Evolutionary conservation across 768 basidiomycete species (phyloP), one percentile per base, ranked within the genome.

Genomic region (Suillus decipiens): DNA sequence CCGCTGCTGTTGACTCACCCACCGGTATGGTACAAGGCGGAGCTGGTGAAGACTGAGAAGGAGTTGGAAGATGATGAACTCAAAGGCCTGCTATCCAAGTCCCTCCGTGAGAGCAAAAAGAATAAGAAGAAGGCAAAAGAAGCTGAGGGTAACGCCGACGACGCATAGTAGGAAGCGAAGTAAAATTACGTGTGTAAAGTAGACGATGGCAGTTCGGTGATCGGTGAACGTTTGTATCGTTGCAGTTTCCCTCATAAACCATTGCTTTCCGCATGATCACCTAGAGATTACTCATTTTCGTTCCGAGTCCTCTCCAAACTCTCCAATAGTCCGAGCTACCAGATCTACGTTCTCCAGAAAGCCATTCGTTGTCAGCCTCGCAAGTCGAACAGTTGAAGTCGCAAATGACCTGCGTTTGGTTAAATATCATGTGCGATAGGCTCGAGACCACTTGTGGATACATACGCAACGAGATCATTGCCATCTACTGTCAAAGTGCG

Each of bases 11-110:
- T 99, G 76, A 93, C 93, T 14, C 89, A 92, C 64, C 87, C 92
- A 11, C 93, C 97, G 14, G 71, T 88, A 36, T 99, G 95, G 96
- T 99, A 95, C 82, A 92, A 93, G 71, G 84, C 92, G 37, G 95
- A 96, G 71, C 82, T 96, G 62, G 84, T 97, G 69, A 92, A 93
- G 83, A 88, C 92, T 1, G 90, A 92, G 66, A 95, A 95, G 76
- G 87, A 93, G 75, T 79, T 99, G 64, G 86, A 93, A 75, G 94
- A 98, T 68, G 89, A 90, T 69, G 93, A 91, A 68, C 76, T 95
- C 68, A 95, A 95, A 79, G 81, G 85, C 34, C 80, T 93, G 31
- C 77, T 99, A 63, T 80, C 88, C 51, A 87, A 89, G 75, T 89
- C 86, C 69, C 76, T 99, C 67, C 85, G 96, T 63, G 93, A 95